Conservation (phyloP, 192 early-diverging fungal species). For the Funneliformis geosporum region DNA sequence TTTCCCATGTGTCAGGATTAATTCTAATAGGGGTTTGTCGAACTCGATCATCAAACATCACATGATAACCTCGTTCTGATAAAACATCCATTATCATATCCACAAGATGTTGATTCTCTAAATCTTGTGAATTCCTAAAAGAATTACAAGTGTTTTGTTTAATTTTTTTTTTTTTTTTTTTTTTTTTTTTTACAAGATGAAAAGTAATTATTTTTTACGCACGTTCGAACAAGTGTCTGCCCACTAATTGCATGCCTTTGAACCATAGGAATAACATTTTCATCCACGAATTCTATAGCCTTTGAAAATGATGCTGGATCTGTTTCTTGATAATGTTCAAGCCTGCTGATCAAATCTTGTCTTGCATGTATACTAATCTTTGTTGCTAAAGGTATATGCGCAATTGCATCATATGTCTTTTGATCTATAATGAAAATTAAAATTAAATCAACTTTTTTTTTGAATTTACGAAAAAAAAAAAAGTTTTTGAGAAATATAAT, state of each 20-base stretch:
- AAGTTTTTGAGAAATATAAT: background rate
- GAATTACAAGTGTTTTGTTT: background rate
- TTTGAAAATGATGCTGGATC: conserved; percentile 48
- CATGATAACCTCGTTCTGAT: conserved; percentile 59
- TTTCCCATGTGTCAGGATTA: conserved; percentile 51
- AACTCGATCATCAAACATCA: conserved; percentile 53
- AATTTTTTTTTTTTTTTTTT: background rate
- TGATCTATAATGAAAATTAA: conserved; percentile 33
- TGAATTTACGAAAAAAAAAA: too few relatives aligned
- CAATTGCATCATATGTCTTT: conserved; percentile 57
- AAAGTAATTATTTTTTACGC: conserved; percentile 8
- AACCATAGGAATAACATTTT: conserved; percentile 50
- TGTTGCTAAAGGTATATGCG: conserved; percentile 58
- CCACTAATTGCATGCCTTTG: conserved; percentile 58
- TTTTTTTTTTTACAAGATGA: background rate
- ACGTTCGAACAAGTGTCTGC: conserved; percentile 57
- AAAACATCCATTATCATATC: conserved; percentile 59
- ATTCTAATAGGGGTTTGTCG: conserved; percentile 52
- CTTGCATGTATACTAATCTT: conserved; percentile 61
- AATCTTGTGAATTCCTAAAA: conserved; percentile 44
- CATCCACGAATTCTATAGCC: conserved; percentile 54
- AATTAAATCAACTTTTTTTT: background rate
- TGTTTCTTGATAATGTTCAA: conserved; percentile 56
- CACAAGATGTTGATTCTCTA: conserved; percentile 50
- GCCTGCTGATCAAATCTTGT: conserved; percentile 56